Base-by-base conservation (phyloP, 345 rosid genomes). In the Rhizophora mangle region DNA sequence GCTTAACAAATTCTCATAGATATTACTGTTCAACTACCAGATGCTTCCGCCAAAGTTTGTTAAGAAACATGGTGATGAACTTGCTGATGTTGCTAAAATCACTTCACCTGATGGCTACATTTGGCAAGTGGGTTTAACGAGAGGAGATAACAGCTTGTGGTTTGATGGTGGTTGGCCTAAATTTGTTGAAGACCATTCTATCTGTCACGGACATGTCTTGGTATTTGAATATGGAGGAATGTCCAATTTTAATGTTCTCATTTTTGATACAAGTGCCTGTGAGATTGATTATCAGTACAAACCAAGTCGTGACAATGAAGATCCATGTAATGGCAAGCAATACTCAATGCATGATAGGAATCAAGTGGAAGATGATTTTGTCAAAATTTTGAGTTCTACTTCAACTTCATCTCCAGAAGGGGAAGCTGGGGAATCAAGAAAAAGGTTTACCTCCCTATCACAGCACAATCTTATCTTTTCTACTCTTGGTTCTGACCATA, bases 111-210 rank as follows among this genome's bases (percentile, higher is more conserved):
- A 55, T 24, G 53, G 53, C 2, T 34, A 1, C 39, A 20, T 52
- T 10, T 67, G 70, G 70, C 30, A 26, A 67, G 20, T 67, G 13
- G 62, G 62, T 9, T 16, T 67, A 19, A 36, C 70, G 36, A 67
- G 22, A 36, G 7, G 4, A 10, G 8, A 32, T 1, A 37, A 24
- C 15, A 15, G 15, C 27, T 6, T 69, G 24, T 74, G 65, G 65
- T 58, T 74, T 34, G 61, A 51, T 46, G 27, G 27, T 7, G 72
- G 68, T 21, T 74, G 78, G 78, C 21, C n/a, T 54, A 53, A 56
- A 15, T 74, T 74, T 51, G 56, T 37, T 10, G 62, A 74, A 57
- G 57, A 47, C 10, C 29, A 68, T 47, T 64, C 68, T 32, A 67
- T 67, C 30, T 3, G 52, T 34, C 18, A 10, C 22, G 32, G 62